These are phyloP conservation scores for Leccinum incarnatum DNA, from an alignment of 768 basidiomycete genomes.

Conservation along the genomic window DNA sequence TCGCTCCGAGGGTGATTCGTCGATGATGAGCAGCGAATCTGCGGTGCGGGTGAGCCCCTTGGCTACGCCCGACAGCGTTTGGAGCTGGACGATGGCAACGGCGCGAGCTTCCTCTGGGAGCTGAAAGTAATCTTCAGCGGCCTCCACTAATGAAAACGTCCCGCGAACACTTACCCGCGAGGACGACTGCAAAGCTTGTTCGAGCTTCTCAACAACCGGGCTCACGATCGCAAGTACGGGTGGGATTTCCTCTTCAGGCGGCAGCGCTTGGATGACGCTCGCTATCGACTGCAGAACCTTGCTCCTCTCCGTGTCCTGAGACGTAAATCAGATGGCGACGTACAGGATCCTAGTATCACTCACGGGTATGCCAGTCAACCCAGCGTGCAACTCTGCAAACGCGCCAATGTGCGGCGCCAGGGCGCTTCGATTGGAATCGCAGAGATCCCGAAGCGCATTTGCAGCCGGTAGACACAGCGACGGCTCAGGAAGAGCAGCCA, in stretches of 20 bases:
- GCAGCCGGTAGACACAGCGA: conserved; percentile 70
- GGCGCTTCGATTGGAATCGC: conserved; percentile 85
- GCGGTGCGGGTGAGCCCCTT: conserved; percentile 79
- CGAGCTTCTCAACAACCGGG: conserved; percentile 70
- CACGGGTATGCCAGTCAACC: conserved; percentile 71
- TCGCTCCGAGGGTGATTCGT: conserved; percentile 51
- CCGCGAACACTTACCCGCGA: conserved; percentile 42
- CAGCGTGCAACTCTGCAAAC: conserved; percentile 81
- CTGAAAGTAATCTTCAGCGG: conserved; percentile 32
- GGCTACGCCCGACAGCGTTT: conserved; percentile 80
- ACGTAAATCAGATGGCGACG: background rate
- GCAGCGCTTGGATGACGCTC: conserved; percentile 89
- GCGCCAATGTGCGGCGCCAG: conserved; percentile 81
- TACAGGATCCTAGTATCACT: conserved; percentile 20
- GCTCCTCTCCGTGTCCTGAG: conserved; percentile 77
- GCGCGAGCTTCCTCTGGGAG: conserved; percentile 70
- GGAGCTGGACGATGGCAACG: conserved; percentile 67
- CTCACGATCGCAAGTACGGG: conserved; percentile 76
- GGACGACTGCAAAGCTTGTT: conserved; percentile 56
- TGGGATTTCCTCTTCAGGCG: conserved; percentile 71
- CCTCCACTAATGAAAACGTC: background rate
- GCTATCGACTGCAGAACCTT: conserved; percentile 92
- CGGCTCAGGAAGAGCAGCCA: conserved; percentile 65
- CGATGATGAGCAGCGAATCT: conserved; percentile 63
- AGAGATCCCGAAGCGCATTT: conserved; percentile 78